A percentile compares a stretch with the other conserved stretches of the same genome.
Conservation (phyloP, 1,139 yeast species). For the Diutina mesorugosa region DNA sequence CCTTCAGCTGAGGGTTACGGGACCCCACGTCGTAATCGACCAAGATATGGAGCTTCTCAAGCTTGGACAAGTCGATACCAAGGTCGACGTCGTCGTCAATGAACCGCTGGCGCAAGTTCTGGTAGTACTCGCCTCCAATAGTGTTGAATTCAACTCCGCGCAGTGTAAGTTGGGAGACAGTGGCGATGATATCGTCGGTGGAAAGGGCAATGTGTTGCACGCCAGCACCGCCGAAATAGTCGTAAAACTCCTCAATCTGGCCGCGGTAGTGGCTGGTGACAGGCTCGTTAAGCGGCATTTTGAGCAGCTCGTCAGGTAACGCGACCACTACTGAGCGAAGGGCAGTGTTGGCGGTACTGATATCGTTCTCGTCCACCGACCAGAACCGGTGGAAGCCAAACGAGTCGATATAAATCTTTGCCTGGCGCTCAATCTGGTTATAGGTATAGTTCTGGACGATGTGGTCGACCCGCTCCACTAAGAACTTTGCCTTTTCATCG, state of each 20-base stretch:
- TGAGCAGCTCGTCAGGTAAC: slow-evolving; percentile 47
- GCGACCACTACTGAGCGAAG: slow-evolving; percentile 70
- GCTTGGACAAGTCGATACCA: slow-evolving; percentile 30
- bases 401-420: slow-evolving; percentile 42
- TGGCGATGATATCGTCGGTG: slow-evolving; percentile 44
- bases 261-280: slow-evolving; percentile 53
- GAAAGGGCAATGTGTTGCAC: slow-evolving; percentile 68
- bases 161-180: slow-evolving; percentile 38
- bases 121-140: slow-evolving; percentile 46
- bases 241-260: slow-evolving; percentile 74
- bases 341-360: slow-evolving; percentile 58
- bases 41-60: slow-evolving; percentile 39
- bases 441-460: slow-evolving; percentile 71
- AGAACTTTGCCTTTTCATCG: neutral
- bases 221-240: slow-evolving; percentile 68
- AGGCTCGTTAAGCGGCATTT: slow-evolving; percentile 81
- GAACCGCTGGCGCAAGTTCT: slow-evolving; percentile 31
- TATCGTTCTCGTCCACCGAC: slow-evolving; percentile 71
- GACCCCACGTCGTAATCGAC: slow-evolving; percentile 59
- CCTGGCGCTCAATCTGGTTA: slow-evolving; percentile 49
- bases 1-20: slow-evolving; percentile 8
- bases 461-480: slow-evolving; percentile 38
- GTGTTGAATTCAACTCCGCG: slow-evolving; percentile 63
- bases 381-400: slow-evolving; percentile 71
- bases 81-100: slow-evolving; percentile 19